A percentile compares a stretch with the other conserved stretches of the same genome.
phyloP scores from a whole-genome alignment of 2,329 filamentous ascomycete species.

The Alternaria brassicae region DNA sequence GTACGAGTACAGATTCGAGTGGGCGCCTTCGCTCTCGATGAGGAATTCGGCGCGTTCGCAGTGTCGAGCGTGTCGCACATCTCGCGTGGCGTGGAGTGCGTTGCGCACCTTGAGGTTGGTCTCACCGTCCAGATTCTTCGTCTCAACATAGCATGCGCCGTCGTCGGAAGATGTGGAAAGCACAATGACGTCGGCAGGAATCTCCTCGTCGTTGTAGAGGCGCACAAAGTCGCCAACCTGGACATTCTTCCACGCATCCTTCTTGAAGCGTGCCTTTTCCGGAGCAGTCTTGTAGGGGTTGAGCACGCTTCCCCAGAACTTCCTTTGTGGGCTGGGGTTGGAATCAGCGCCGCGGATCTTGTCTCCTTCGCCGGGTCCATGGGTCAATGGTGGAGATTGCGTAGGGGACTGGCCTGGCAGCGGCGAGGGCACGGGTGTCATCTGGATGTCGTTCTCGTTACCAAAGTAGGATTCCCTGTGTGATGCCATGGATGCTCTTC shows the following conservation, averaged over 20 bases:
- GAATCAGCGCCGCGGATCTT: constrained; percentile 35
- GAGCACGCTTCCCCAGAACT: constrained; percentile 72
- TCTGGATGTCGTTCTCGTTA: constrained; percentile 75
- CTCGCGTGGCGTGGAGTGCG: constrained; percentile 82
- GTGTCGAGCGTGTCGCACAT: constrained; percentile 86
- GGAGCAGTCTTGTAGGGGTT: constrained; percentile 71
- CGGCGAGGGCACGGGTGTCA: constrained; percentile 93
- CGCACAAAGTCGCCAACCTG: constrained; percentile 96
- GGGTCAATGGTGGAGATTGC: constrained; percentile 38
- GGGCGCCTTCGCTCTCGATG: constrained; percentile 88
- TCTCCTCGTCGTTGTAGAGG: constrained; percentile 93
- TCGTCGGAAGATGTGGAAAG: constrained; percentile 92
- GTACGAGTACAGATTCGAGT: constrained; percentile 95
- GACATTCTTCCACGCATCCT: constrained; percentile 93
- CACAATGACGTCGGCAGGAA: constrained; percentile 92
- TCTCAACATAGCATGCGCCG: constrained; percentile 96
- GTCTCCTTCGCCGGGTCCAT: constrained; percentile 34
- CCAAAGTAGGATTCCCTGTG: constrained; percentile 61
- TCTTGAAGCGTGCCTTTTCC: constrained; percentile 84
- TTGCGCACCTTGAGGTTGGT: constrained; percentile 96
- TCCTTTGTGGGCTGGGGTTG: constrained; percentile 49
- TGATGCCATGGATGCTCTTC: constrained; percentile 64
- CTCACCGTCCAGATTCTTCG: constrained; percentile 96
- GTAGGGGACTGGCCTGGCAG: constrained; percentile 59
- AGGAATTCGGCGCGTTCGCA: constrained; percentile 88